Base-by-base conservation (phyloP, 139 green algal species). In the Coelastrella sp. region DNA sequence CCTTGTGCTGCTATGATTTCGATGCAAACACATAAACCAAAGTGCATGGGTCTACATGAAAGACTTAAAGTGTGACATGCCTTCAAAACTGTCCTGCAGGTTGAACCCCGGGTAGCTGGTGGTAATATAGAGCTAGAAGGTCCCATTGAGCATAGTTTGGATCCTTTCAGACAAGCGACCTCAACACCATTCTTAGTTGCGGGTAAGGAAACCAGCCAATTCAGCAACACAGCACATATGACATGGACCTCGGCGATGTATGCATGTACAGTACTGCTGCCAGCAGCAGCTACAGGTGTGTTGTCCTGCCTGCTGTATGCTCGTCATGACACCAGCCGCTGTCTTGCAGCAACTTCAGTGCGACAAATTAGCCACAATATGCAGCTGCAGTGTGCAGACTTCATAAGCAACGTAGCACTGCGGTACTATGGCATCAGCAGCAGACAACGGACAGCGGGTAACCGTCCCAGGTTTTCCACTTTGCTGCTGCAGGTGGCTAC, bases 131-230 rank as follows among this genome's bases (percentile, higher is more conserved):
- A 84, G 19, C 5, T 22, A 0, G 75, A 88, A 64, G 64, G 64
- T 7, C 23, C 22, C 47, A 89, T 81, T 23, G 19, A 75, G 4
- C 47, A 95, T n/a, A 83, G 90, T 7, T 77, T 98, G 73, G 81
- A 80, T 10, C 92, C 92, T n/a, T 98, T 98, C 92, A 91, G 94
- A 59, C 64, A 79, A 57, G 92, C 88, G 3, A 95, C 85, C 65
- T 92, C 93, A 74, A 90, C 85, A 64, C 87, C 94, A 6, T 95
- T 98, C 88, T 94, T 98, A 61, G 91, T 92, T 0, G 95, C 96
- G 16, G 64, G 64, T 71, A 14, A 71, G 64, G 11, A 20, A 14
- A 14, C 13, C 4, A 20, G 13, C 64, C 13, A 71, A 71, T 11
- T 11, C 64, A 71, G 64, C 64, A 71, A 7, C 13, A 71, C 4